Evolutionary conservation across 441 rosid genomes (phyloP).

Genomic region (Bocquillonia castaneifolia): DNA sequence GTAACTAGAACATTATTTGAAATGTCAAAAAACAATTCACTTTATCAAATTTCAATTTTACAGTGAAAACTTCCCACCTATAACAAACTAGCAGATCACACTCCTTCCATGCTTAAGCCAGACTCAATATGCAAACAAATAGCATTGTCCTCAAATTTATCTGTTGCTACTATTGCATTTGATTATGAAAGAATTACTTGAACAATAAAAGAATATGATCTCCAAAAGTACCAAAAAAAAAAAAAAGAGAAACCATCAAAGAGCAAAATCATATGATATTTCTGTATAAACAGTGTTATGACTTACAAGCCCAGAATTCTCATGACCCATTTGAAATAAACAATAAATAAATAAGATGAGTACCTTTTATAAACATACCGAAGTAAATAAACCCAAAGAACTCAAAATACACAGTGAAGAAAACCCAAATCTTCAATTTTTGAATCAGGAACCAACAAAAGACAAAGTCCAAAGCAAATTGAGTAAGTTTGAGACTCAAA

Average conservation of each 20-base stretch:
- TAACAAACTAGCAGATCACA: not conserved
- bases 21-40: not conserved
- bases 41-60: constrained; percentile 3
- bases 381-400: not conserved
- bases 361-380: not conserved
- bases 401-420: not conserved
- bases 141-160: not conserved
- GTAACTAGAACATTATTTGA: not conserved
- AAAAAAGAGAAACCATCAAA: not conserved
- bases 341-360: constrained; percentile 1
- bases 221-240: too few relatives aligned
- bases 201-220: not conserved
- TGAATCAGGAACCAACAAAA: not conserved
- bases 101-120: not conserved
- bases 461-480: not conserved
- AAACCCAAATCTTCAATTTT: not conserved
- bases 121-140: not conserved
- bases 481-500: constrained; percentile 1
- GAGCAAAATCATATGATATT: constrained; percentile 5
- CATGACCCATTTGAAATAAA: not conserved
- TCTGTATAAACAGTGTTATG: not conserved
- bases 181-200: not conserved
- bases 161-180: not conserved
- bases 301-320: not conserved
- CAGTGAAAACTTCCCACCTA: not conserved